These are phyloP conservation scores for Firmiana major DNA, from an alignment of 345 rosid genomes.

Conservation along the genomic window DNA sequence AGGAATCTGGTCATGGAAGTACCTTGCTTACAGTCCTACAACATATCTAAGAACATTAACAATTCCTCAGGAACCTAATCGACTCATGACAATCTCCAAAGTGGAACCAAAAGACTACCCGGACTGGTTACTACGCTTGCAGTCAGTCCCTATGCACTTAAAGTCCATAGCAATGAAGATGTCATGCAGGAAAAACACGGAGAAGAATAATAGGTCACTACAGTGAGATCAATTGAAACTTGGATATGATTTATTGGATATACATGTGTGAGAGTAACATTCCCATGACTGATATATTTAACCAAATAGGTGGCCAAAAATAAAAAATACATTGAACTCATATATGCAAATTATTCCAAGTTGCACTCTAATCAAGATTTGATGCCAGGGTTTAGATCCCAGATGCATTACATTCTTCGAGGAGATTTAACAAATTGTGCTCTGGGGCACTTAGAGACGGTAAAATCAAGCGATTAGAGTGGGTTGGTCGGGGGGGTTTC, in stretches of 20 bases:
- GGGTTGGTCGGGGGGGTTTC: constrained; percentile 36
- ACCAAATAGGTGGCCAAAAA: background rate
- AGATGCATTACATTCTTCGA: constrained; percentile 56
- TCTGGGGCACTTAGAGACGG: constrained; percentile 81
- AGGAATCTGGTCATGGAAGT: background rate
- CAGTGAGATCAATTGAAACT: background rate
- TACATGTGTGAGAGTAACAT: background rate
- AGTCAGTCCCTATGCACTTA: background rate
- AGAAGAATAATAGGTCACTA: background rate
- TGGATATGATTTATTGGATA: background rate
- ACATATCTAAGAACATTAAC: background rate
- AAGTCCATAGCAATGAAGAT: background rate
- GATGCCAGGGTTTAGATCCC: constrained; percentile 4
- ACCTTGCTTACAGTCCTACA: background rate
- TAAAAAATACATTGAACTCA: constrained; percentile 1
- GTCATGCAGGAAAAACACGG: background rate
- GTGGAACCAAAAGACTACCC: background rate
- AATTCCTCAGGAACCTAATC: background rate
- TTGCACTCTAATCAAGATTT: background rate
- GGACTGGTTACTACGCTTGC: background rate
- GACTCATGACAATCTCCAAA: background rate
- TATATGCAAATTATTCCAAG: background rate
- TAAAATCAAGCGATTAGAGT: constrained; percentile 50
- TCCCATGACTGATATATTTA: background rate
- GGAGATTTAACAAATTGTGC: constrained; percentile 36